Conservation (phyloP, 2,329 filamentous ascomycete genomes). For the Aureobasidium sp. region DNA sequence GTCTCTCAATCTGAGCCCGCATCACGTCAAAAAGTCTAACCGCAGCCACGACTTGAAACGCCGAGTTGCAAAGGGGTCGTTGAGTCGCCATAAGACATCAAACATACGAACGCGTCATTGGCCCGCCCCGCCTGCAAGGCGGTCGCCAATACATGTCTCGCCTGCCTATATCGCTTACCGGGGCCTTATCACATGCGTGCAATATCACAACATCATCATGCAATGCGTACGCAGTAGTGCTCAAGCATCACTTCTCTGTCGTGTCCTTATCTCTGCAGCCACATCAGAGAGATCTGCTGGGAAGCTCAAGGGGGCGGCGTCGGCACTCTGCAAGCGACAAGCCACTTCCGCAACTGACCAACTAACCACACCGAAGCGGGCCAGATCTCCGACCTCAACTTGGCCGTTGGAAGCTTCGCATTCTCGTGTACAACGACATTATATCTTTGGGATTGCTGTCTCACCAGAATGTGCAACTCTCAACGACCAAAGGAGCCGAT, state of each 20-base stretch:
- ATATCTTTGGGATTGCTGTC: slow-evolving; percentile 5
- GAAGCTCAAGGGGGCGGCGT: neutral
- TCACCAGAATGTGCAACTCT: neutral
- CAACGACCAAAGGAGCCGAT: neutral
- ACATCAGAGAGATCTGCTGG: neutral
- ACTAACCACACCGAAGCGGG: neutral
- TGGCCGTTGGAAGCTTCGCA: neutral
- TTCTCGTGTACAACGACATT: neutral
- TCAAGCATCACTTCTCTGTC: neutral
- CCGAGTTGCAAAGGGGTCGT: slow-evolving; percentile 13
- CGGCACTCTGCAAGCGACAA: slow-evolving; percentile 2
- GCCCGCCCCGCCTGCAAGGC: neutral
- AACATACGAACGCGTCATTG: slow-evolving; percentile 13
- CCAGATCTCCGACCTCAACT: neutral
- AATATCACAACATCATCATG: neutral
- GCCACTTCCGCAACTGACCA: slow-evolving; percentile 5
- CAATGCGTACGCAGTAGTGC: slow-evolving; percentile 6
- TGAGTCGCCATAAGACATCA: neutral
- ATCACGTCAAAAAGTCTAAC: slow-evolving; percentile 11
- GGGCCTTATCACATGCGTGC: slow-evolving; percentile 3
- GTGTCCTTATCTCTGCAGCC: neutral
- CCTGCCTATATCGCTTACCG: neutral
- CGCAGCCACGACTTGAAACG: slow-evolving; percentile 9
- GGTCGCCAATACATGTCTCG: neutral
- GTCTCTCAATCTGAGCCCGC: neutral